Conservation (phyloP, 768 basidiomycete species). For the Xerocomus potaroensis region DNA sequence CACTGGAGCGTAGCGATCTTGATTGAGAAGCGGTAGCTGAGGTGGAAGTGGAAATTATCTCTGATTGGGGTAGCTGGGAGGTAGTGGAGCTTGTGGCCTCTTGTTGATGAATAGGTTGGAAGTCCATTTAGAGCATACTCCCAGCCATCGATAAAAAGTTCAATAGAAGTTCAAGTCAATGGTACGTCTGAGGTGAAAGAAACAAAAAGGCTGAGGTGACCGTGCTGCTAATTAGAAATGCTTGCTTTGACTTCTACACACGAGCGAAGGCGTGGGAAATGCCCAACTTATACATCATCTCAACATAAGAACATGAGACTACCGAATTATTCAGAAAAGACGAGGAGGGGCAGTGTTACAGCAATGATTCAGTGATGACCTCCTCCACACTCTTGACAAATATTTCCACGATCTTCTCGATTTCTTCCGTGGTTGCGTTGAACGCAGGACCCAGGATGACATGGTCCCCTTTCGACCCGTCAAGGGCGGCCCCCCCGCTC, state of each 20-base stretch:
- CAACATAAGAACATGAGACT: no score
- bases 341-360: not conserved
- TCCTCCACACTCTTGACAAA: slow-evolving; percentile 68
- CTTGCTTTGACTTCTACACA: slow-evolving; percentile 19
- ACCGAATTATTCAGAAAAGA: no score
- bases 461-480: slow-evolving; percentile 72
- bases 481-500: slow-evolving; percentile 60
- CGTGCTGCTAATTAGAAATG: slow-evolving; percentile 24
- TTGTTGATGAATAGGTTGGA: slow-evolving; percentile 67
- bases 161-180: slow-evolving; percentile 19
- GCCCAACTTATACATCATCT: no score
- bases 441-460: slow-evolving; percentile 77
- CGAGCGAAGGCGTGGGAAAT: slow-evolving; percentile 32
- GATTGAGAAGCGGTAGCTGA: slow-evolving; percentile 41
- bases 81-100: slow-evolving; percentile 65
- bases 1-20: slow-evolving; percentile 66
- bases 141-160: slow-evolving; percentile 70
- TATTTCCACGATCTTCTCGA: slow-evolving; percentile 61
- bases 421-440: slow-evolving; percentile 65
- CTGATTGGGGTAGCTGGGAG: slow-evolving; percentile 40
- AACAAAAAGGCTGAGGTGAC: slow-evolving; percentile 16
- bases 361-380: slow-evolving; percentile 41
- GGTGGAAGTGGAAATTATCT: slow-evolving; percentile 35
- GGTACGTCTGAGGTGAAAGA: slow-evolving; percentile 25
- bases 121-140: slow-evolving; percentile 89